Evolutionary conservation across 176 grass and related monocot genomes (phyloP).

Genomic region (Saccharum officinarum): DNA sequence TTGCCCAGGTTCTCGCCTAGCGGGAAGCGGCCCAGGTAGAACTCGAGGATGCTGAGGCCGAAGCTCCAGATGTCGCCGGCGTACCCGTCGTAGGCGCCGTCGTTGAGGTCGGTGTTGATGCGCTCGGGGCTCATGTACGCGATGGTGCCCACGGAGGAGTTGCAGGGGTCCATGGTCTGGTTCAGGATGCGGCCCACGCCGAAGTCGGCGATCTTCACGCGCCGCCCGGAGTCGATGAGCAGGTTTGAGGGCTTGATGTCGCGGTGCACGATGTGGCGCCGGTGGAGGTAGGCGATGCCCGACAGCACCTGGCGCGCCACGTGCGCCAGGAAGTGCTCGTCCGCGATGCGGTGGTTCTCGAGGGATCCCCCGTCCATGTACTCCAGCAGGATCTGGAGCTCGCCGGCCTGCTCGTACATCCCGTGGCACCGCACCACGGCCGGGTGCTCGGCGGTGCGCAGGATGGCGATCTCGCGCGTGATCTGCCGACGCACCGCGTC

Average conservation of each 20-base stretch:
- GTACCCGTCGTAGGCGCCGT: constrained; percentile 77
- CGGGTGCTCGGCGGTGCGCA: constrained; percentile 75
- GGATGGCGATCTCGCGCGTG: constrained; percentile 88
- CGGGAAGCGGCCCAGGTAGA: constrained; percentile 90
- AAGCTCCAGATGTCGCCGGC: constrained; percentile 98
- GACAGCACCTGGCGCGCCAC: constrained; percentile 85
- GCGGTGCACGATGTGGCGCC: constrained; percentile 86
- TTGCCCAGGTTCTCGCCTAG: constrained; percentile 82
- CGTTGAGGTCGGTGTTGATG: constrained; percentile 97
- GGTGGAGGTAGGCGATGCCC: constrained; percentile 89
- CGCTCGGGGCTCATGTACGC: constrained; percentile 99
- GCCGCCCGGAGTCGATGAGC: constrained; percentile 67
- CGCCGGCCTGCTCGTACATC: constrained; percentile 89
- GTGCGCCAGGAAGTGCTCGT: constrained; percentile 69
- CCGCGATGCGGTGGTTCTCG: constrained; percentile 61
- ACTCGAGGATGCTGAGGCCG: constrained; percentile 97
- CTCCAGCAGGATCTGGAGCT: constrained; percentile 98
- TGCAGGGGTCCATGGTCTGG: constrained; percentile 98
- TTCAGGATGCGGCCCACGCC: constrained; percentile 88
- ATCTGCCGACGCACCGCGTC: constrained; percentile 74
- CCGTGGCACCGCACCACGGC: constrained; percentile 85
- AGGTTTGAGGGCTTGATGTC: constrained; percentile 99
- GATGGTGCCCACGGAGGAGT: constrained; percentile 93
- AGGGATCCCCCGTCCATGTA: constrained; percentile 92
- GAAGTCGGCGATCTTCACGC: constrained; percentile 96